Evolutionary conservation across 2,329 filamentous ascomycete genomes (phyloP).

Genomic region (Hymenotorrendiella dingleyae): DNA sequence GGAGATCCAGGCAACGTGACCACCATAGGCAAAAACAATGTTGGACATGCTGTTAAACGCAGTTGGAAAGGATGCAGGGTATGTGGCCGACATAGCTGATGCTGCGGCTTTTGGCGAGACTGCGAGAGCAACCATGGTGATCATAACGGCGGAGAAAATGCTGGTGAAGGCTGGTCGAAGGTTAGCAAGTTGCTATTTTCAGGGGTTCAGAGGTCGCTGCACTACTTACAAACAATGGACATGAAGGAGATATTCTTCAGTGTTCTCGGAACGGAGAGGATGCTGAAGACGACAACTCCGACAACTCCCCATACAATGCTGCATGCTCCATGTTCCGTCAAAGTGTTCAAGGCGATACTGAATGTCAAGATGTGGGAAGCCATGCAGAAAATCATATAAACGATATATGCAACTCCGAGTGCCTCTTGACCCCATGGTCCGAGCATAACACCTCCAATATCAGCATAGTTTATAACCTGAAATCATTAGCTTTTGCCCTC

Average conservation of each 20-base stretch:
- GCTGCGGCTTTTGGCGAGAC: constrained; percentile 8
- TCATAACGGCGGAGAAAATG: constrained; percentile 44
- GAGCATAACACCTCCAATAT: constrained; percentile 49
- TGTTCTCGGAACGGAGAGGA: constrained; percentile 49
- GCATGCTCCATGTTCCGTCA: constrained; percentile 49
- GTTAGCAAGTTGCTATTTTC: no score
- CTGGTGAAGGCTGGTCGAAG: no score
- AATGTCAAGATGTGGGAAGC: constrained; percentile 56
- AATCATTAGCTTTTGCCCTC: no score
- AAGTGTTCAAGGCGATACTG: constrained; percentile 51
- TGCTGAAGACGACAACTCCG: constrained; percentile 44
- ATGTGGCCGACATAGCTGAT: constrained; percentile 24
- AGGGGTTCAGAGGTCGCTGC: no score
- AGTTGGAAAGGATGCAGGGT: constrained; percentile 34
- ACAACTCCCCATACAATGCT: constrained; percentile 49
- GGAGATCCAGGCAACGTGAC: constrained; percentile 25
- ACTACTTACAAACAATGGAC: constrained; percentile 50
- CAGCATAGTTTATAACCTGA: constrained; percentile 37
- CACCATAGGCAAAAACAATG: constrained; percentile 54
- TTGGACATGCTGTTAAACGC: constrained; percentile 48
- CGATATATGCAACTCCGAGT: constrained; percentile 42
- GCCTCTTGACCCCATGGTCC: constrained; percentile 47
- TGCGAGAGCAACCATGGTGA: constrained; percentile 4
- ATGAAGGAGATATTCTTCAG: constrained; percentile 49
- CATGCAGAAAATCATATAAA: constrained; percentile 57